Evolutionary conservation across 2,329 filamentous ascomycete species (phyloP).

Genomic region (Fusarium agapanthi): DNA sequence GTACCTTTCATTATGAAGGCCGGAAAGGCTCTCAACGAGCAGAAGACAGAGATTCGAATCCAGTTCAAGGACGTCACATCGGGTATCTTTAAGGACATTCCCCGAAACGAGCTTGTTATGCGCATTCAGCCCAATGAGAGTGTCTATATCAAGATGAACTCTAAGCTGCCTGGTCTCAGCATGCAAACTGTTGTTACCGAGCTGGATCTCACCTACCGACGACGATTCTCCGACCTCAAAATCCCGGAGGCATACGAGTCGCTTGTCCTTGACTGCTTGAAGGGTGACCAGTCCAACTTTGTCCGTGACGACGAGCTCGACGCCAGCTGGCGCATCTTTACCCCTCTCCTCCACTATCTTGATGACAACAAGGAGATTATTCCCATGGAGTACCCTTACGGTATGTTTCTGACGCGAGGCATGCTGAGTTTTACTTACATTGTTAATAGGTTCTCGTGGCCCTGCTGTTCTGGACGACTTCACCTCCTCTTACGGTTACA

Average conservation of each 20-base stretch:
- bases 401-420: constrained; percentile 57
- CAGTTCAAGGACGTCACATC: constrained; percentile 99
- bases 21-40: constrained; percentile 97
- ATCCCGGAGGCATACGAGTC: constrained; percentile 99
- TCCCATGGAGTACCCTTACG: constrained; percentile 99
- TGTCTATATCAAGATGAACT: constrained; percentile 99
- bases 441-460: constrained; percentile 84
- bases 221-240: constrained; percentile 98
- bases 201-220: constrained; percentile 96
- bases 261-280: constrained; percentile 94
- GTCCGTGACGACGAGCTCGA: constrained; percentile 96
- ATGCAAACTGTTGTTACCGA: constrained; percentile 99
- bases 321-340: constrained; percentile 98
- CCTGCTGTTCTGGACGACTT: constrained; percentile 98
- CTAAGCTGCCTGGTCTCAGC: constrained; percentile 95
- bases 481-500: constrained; percentile 97
- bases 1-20: constrained; percentile 99
- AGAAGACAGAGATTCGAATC: constrained; percentile 99
- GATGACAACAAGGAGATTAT: constrained; percentile 99
- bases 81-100: constrained; percentile 99
- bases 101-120: constrained; percentile 98
- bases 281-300: constrained; percentile 99
- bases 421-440: background rate
- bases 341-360: constrained; percentile 94
- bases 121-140: constrained; percentile 99